These are phyloP conservation scores for Cantharellus cinnabarinus DNA, from an alignment of 768 basidiomycete genomes.

Conservation along the genomic window DNA sequence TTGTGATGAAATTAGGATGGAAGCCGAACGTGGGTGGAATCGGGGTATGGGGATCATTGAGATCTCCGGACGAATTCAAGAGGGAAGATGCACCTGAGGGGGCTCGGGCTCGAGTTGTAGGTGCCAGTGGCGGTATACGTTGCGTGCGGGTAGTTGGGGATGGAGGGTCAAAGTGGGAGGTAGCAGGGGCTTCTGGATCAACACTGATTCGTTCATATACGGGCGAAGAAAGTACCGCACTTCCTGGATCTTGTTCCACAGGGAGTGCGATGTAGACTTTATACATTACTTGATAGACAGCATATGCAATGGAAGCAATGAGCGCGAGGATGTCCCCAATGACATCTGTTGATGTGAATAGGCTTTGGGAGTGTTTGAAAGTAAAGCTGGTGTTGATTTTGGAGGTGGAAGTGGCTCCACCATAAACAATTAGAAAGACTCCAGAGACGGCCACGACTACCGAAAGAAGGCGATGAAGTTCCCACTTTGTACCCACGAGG, in stretches of 20 bases:
- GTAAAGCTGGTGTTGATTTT: background rate
- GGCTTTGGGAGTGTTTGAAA: background rate
- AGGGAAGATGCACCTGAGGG: background rate
- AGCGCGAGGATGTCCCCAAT: conserved; percentile 59
- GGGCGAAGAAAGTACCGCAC: background rate
- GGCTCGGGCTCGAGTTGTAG: background rate
- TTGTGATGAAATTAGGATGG: conserved; percentile 8
- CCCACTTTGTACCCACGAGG: conserved; percentile 27
- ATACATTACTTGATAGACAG: conserved; percentile 69
- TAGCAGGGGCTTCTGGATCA: background rate
- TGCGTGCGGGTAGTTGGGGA: background rate
- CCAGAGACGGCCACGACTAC: conserved; percentile 68
- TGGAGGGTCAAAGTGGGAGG: background rate
- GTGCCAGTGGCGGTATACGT: background rate
- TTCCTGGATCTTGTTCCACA: background rate
- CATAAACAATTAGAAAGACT: conserved; percentile 65
- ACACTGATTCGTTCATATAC: background rate
- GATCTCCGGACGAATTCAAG: background rate
- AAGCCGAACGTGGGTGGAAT: conserved; percentile 5
- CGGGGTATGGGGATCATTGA: background rate
- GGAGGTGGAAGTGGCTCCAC: conserved; percentile 23
- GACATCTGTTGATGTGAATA: conserved; percentile 14
- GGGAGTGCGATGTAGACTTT: conserved; percentile 50
- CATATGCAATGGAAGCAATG: conserved; percentile 48
- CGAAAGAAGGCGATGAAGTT: conserved; percentile 39